These are phyloP conservation scores for peach (Prunus persica) DNA, from an alignment of 306 rosid genomes.

Conservation along the genomic window Prunus_persica_NCBIv2 NC_034011.1:5056001-5056500, in stretches of 20 bases:
- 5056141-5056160: constrained; percentile 39
- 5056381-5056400: background rate
- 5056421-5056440: background rate
- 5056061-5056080: constrained; percentile 16
- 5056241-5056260: background rate
- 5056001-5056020: background rate
- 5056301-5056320: background rate
- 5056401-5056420: background rate
- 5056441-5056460: background rate
- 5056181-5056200: constrained; percentile 49
- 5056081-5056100: constrained; percentile 20
- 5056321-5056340: background rate
- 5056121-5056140: constrained; percentile 22
- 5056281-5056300: background rate
- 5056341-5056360: background rate
- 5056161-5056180: constrained; percentile 84
- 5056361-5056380: background rate
- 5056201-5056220: background rate
- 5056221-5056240: background rate
- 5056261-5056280: background rate
- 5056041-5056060: background rate
- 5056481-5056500: background rate
- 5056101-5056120: constrained; percentile 17
- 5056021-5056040: background rate
- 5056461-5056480: too few species aligned